Evolutionary conservation across 495 filamentous ascomycete species (phyloP).

Genomic region (Lasiosphaeria hispida): DNA sequence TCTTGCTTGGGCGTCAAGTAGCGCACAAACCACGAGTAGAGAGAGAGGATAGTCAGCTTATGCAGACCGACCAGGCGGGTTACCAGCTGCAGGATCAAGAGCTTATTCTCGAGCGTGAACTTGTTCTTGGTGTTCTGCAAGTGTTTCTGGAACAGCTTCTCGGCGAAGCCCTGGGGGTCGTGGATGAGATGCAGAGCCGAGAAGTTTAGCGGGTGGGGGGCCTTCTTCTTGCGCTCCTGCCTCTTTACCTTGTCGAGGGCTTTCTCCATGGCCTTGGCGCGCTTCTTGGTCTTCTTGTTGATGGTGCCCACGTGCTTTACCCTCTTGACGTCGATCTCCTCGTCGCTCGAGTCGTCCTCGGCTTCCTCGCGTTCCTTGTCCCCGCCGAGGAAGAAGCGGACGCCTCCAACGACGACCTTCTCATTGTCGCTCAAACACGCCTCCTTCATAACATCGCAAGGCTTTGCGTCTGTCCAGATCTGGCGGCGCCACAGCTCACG

Average conservation of each 20-base stretch:
- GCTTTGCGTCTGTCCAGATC: conserved; percentile 59
- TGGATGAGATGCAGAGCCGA: conserved; percentile 91
- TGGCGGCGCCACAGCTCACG: conserved; percentile 43
- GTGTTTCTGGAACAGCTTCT: conserved; percentile 86
- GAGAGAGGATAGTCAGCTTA: conserved; percentile 61
- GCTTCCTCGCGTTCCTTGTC: conserved; percentile 91
- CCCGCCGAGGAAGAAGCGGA: conserved; percentile 92
- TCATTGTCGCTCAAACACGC: conserved; percentile 77
- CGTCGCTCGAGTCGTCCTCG: conserved; percentile 84
- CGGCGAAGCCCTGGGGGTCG: conserved; percentile 93
- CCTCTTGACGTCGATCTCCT: conserved; percentile 72
- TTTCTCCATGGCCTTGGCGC: conserved; percentile 70
- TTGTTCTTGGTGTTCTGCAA: conserved; percentile 82
- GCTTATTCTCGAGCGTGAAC: conserved; percentile 85
- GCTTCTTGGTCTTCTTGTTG: conserved; percentile 95
- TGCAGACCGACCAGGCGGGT: conserved; percentile 90
- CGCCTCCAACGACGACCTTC: conserved; percentile 83
- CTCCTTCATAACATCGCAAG: conserved; percentile 94
- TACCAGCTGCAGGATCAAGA: conserved; percentile 82
- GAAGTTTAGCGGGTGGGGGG: conserved; percentile 88
- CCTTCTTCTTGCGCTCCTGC: conserved; percentile 83
- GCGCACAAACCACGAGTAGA: conserved; percentile 81
- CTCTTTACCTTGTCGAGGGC: conserved; percentile 68
- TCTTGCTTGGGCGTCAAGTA: conserved; percentile 88
- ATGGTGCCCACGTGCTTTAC: conserved; percentile 81